Evolutionary conservation across 305 asterid species (phyloP).

Genomic region (Withania somnifera): DNA sequence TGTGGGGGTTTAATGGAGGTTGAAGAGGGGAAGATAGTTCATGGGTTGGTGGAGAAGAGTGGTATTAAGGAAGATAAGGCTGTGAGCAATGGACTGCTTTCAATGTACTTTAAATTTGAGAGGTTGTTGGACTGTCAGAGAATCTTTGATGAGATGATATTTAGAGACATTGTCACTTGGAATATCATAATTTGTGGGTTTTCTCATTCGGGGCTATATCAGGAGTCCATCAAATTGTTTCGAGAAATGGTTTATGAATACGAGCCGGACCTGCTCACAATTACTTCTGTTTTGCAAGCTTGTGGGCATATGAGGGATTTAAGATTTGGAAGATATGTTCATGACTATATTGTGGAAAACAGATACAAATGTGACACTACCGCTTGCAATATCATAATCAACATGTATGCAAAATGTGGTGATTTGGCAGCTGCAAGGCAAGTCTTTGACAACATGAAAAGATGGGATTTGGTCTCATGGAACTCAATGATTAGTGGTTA

Average conservation of each 20-base stretch:
- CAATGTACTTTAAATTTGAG: conserved; percentile 62
- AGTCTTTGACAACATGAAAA: conserved; percentile 49
- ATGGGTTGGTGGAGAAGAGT: conserved; percentile 49
- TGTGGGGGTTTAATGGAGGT: conserved; percentile 53
- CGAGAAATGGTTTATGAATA: conserved; percentile 37
- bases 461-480: conserved; percentile 67
- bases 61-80: conserved; percentile 35
- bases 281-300: conserved; percentile 56
- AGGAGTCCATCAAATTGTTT: conserved; percentile 44
- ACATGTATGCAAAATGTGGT: conserved; percentile 78
- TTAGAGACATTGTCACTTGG: conserved; percentile 64
- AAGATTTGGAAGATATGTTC: conserved; percentile 43
- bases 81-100: conserved; percentile 50
- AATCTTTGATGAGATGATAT: conserved; percentile 49
- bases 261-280: conserved; percentile 55
- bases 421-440: conserved; percentile 37
- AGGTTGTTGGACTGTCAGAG: conserved; percentile 28
- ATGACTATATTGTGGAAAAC: conserved; percentile 43
- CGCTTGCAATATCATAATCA: conserved; percentile 38
- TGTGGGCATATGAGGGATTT: conserved; percentile 52
- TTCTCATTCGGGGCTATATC: conserved; percentile 35
- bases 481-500: conserved; percentile 66
- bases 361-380: conserved; percentile 39
- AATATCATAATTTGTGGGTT: conserved; percentile 63
- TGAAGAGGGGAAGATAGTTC: conserved; percentile 44